Conservation (phyloP, 2,329 filamentous ascomycete genomes). For the Exutisphaerella laricina region DNA sequence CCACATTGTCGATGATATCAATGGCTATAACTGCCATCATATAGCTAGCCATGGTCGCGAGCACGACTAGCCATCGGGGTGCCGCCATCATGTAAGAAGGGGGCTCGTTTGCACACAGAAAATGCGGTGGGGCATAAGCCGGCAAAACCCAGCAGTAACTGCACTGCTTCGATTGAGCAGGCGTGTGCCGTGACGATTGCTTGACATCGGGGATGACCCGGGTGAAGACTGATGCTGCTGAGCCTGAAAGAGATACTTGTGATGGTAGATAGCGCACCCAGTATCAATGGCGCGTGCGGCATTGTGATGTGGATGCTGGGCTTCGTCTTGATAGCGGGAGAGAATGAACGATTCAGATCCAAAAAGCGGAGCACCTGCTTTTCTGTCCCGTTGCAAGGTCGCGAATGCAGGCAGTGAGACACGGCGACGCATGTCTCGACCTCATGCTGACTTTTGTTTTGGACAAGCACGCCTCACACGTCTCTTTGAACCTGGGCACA, state of each 20-base stretch:
- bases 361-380: too few species aligned
- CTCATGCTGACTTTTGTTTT: too few species aligned
- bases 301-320: too few species aligned
- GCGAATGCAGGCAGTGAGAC: too few species aligned
- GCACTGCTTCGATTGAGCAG: conserved; percentile 12
- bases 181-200: conserved; percentile 9
- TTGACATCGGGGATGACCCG: neutral
- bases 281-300: neutral
- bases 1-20: conserved; percentile 13
- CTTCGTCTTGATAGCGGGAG: too few species aligned
- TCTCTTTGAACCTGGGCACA: too few species aligned
- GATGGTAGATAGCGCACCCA: conserved; percentile 5
- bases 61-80: conserved; percentile 2
- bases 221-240: neutral
- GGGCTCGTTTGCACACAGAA: neutral
- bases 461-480: too few species aligned
- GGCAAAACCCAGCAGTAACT: conserved; percentile 5
- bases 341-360: too few species aligned
- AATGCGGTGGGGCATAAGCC: neutral
- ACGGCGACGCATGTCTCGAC: too few species aligned
- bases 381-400: too few species aligned
- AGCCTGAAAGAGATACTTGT: conserved; percentile 11
- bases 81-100: neutral
- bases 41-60: neutral
- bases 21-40: conserved; percentile 7